Percentiles rank a stretch among this genome's conserved stretches.
Evolutionary conservation across 2,329 filamentous ascomycete species (phyloP).

Genomic region (Hypoxylon sp.): DNA sequence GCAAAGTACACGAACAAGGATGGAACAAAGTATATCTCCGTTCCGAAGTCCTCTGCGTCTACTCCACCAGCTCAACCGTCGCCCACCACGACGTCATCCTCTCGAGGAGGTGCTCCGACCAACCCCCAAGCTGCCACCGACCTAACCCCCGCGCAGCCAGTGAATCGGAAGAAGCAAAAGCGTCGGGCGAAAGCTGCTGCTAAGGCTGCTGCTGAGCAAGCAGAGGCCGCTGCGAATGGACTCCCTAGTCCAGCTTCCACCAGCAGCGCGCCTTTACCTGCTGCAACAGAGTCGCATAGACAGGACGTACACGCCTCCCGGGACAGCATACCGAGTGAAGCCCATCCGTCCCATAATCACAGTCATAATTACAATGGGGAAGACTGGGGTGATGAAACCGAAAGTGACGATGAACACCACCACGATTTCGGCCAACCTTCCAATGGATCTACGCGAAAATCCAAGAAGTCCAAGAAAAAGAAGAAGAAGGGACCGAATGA

Average conservation of each 20-base stretch:
- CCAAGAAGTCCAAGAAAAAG: constrained; percentile 76
- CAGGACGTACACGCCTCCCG: constrained; percentile 37
- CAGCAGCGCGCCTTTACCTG: constrained; percentile 45
- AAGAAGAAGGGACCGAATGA: constrained; percentile 63
- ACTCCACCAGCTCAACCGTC: constrained; percentile 68
- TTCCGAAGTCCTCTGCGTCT: constrained; percentile 67
- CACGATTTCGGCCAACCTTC: constrained; percentile 58
- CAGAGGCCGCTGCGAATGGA: constrained; percentile 60
- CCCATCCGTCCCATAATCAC: constrained; percentile 45
- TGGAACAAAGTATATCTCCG: constrained; percentile 76
- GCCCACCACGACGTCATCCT: constrained; percentile 59
- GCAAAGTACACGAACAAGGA: constrained; percentile 77
- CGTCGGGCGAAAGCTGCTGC: constrained; percentile 87
- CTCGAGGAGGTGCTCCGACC: constrained; percentile 54
- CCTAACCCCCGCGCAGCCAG: constrained; percentile 59
- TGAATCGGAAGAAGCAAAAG: constrained; percentile 97
- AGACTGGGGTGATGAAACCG: constrained; percentile 67
- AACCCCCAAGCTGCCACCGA: constrained; percentile 47
- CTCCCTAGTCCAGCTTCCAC: constrained; percentile 56
- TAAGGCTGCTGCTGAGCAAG: constrained; percentile 68
- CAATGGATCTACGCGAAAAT: constrained; percentile 58
- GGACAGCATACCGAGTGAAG: constrained; percentile 23
- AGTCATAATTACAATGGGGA: constrained; percentile 59
- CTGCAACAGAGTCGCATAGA: constrained; percentile 34
- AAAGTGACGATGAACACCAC: constrained; percentile 68